A percentile compares a stretch with the other conserved stretches of the same genome.
These are phyloP conservation scores for Selaginella moellendorffii DNA, from an alignment of 75 land plant genomes.

Conservation along the genomic window DNA sequence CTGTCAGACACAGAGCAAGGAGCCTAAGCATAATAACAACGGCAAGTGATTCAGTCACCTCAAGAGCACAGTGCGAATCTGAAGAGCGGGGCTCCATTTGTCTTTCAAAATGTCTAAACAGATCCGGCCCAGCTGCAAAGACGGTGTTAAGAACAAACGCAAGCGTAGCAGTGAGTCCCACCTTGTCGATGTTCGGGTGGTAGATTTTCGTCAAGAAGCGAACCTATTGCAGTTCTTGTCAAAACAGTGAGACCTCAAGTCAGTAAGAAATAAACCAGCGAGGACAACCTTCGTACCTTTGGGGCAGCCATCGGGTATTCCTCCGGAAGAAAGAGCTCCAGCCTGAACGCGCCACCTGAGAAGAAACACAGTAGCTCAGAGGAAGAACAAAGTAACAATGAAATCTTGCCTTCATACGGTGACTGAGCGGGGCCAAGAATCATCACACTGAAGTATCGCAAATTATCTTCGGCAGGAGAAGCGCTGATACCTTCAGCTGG, in stretches of 20 bases:
- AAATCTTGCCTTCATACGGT: constrained; percentile 66
- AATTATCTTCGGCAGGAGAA: constrained; percentile 85
- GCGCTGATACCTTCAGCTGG: constrained; percentile 95
- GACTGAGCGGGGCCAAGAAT: constrained; percentile 90
- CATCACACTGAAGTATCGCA: constrained; percentile 96
- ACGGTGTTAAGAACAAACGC: neutral
- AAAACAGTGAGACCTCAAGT: neutral
- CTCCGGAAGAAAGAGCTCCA: constrained; percentile 93
- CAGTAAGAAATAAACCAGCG: neutral
- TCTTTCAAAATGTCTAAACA: constrained; percentile 97
- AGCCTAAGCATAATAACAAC: neutral
- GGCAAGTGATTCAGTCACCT: too few species aligned
- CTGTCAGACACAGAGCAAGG: constrained; percentile 18
- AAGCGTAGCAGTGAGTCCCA: constrained; percentile 1
- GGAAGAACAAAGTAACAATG: neutral
- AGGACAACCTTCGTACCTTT: constrained; percentile 36
- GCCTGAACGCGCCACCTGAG: constrained; percentile 86
- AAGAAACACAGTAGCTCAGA: neutral
- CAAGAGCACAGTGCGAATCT: constrained; percentile 78
- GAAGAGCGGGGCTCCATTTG: constrained; percentile 95
- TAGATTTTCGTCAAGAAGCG: constrained; percentile 91
- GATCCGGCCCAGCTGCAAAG: constrained; percentile 70
- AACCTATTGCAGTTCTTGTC: constrained; percentile 32
- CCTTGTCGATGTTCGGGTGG: constrained; percentile 97
- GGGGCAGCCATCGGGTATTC: constrained; percentile 99